Conservation (phyloP, 805 yeast genomes). For the Saturnispora serradocipensis region DNA sequence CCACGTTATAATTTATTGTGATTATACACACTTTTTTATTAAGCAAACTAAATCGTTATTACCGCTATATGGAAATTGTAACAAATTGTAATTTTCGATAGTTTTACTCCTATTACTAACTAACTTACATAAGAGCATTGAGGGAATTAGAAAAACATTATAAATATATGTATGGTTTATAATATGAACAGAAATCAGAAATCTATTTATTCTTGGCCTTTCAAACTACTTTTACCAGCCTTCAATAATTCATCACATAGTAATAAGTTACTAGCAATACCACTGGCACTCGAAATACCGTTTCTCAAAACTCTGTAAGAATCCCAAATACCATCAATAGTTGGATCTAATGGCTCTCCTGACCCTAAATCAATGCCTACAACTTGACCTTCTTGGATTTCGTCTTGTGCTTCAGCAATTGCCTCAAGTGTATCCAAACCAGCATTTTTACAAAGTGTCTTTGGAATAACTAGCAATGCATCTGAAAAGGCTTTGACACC, state of each 20-base stretch:
- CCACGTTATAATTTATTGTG: too few relatives aligned
- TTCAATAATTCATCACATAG: constrained; percentile 93
- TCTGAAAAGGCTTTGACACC: constrained; percentile 94
- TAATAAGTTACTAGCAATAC: constrained; percentile 85
- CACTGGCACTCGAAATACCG: constrained; percentile 85
- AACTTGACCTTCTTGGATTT: constrained; percentile 64
- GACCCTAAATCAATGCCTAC: constrained; percentile 86
- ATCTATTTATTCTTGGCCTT: constrained; percentile 30
- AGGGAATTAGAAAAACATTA: not conserved
- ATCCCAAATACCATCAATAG: constrained; percentile 94
- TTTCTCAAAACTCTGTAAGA: constrained; percentile 90
- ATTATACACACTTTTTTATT: too few relatives aligned
- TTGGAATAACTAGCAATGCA: constrained; percentile 83
- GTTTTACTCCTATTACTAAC: not conserved
- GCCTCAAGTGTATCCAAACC: constrained; percentile 92
- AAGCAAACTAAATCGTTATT: too few relatives aligned
- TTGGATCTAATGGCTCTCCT: constrained; percentile 95
- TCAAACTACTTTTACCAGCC: constrained; percentile 92
- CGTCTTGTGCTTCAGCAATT: constrained; percentile 82
- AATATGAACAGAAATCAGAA: not conserved
- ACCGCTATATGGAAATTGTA: too few relatives aligned
- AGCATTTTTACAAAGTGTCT: constrained; percentile 83
- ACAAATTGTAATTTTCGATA: not conserved
- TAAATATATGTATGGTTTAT: not conserved
- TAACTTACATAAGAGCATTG: not conserved